Percentiles rank a stretch among this genome's conserved stretches.
These are phyloP conservation scores for Fusarium nisikadoi DNA, from an alignment of 2,329 filamentous ascomycete genomes.

Conservation along the genomic window DNA sequence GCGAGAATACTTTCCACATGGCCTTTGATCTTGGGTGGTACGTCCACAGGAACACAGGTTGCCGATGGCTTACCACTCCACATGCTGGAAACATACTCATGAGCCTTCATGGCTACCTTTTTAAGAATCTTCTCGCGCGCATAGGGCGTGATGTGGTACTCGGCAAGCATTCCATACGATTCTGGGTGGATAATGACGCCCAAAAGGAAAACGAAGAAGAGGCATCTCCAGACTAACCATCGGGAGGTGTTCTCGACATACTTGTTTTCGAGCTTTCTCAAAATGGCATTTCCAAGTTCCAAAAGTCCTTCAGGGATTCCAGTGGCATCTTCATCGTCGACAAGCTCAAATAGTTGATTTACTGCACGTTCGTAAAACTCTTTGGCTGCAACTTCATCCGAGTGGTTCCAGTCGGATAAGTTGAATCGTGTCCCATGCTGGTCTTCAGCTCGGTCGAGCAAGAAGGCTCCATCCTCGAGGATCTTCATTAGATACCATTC, in stretches of 20 bases:
- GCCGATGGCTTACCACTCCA: slow-evolving; percentile 74
- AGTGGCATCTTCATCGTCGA: slow-evolving; percentile 85
- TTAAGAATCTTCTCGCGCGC: slow-evolving; percentile 84
- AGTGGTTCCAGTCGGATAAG: slow-evolving; percentile 76
- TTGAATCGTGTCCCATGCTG: slow-evolving; percentile 78
- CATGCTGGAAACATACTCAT: slow-evolving; percentile 82
- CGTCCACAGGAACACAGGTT: slow-evolving; percentile 57
- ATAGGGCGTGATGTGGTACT: slow-evolving; percentile 92
- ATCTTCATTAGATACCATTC: slow-evolving; percentile 96
- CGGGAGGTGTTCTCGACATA: slow-evolving; percentile 79
- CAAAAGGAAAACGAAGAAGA: slow-evolving; percentile 88
- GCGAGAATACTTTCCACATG: slow-evolving; percentile 79
- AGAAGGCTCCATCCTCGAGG: slow-evolving; percentile 89
- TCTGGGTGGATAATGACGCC: slow-evolving; percentile 90
- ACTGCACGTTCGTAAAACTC: slow-evolving; percentile 90
- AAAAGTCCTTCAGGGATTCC: slow-evolving; percentile 88
- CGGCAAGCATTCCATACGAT: slow-evolving; percentile 80
- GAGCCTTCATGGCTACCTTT: slow-evolving; percentile 82
- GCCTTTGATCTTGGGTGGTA: slow-evolving; percentile 69
- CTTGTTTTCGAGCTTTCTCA: slow-evolving; percentile 78
- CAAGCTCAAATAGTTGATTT: slow-evolving; percentile 81
- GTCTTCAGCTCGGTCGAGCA: slow-evolving; percentile 86
- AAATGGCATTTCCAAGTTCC: slow-evolving; percentile 84
- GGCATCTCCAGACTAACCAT: slow-evolving; percentile 90
- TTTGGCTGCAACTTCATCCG: slow-evolving; percentile 84